phyloP scores from a whole-genome alignment of 805 yeast genomes.

The Pichia nakasei region DNA sequence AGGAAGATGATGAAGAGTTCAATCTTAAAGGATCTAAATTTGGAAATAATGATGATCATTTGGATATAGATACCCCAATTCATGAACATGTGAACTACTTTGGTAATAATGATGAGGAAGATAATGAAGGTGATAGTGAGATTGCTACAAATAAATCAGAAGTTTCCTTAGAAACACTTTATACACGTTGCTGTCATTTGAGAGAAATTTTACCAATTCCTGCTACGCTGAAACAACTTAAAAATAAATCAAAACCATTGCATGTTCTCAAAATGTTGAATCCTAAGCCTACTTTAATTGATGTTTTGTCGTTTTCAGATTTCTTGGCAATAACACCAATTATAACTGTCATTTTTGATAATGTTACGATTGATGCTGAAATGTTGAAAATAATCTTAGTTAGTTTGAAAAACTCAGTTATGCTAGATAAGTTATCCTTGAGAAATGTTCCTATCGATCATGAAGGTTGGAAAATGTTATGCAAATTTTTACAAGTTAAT shows the following conservation, averaged over 20 bases:
- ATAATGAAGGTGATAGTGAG: conserved; percentile 3
- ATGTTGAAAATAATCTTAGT: conserved; percentile 44
- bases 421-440: conserved; percentile 43
- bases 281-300: conserved; percentile 51
- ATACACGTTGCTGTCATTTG: conserved; percentile 41
- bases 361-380: conserved; percentile 44
- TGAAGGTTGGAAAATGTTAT: conserved; percentile 42
- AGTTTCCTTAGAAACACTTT: conserved; percentile 39
- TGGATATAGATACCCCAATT: conserved; percentile 63
- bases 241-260: conserved; percentile 40
- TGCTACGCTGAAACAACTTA: conserved; percentile 44
- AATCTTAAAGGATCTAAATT: conserved; percentile 4
- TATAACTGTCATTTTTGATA: conserved; percentile 47
- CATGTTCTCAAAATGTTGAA: conserved; percentile 47
- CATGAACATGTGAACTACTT: conserved; percentile 37
- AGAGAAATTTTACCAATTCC: conserved; percentile 43
- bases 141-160: conserved; percentile 12
- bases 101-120: conserved; percentile 10
- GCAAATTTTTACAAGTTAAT: conserved; percentile 39
- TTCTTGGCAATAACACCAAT: conserved; percentile 49
- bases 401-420: conserved; percentile 34
- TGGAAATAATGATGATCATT: conserved; percentile 1
- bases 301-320: conserved; percentile 48
- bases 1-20: conserved; percentile 13
- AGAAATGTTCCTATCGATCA: conserved; percentile 48